These are phyloP conservation scores for Aspergillus bertholletiae DNA, from an alignment of 495 filamentous ascomycete species.

Conservation along the genomic window DNA sequence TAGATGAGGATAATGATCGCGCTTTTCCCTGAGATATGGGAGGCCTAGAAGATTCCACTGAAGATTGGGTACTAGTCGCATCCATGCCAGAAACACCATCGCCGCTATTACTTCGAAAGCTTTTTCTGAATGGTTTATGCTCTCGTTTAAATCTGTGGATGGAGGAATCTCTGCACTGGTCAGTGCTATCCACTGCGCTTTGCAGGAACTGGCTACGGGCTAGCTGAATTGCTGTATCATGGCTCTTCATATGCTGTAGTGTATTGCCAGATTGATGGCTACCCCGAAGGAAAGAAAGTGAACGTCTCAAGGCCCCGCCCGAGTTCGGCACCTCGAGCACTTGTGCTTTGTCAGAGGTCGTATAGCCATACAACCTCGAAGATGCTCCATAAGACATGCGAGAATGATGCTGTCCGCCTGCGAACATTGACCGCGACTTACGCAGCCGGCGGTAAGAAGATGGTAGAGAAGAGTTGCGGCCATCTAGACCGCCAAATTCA, in stretches of 20 bases:
- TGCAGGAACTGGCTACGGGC: conserved; percentile 46
- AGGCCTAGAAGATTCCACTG: conserved; percentile 19
- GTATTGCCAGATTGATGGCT: conserved; percentile 21
- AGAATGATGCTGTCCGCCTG: conserved; percentile 43
- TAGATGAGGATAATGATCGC: conserved; percentile 55
- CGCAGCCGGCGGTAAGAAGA: conserved; percentile 74
- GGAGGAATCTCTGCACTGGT: conserved; percentile 43
- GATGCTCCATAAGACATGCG: conserved; percentile 20
- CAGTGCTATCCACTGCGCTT: conserved; percentile 25
- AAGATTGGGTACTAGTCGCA: conserved; percentile 19
- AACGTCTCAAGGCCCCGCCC: conserved; percentile 42
- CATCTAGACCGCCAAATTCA: conserved; percentile 47
- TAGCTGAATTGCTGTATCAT: conserved; percentile 47
- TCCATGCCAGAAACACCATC: conserved; percentile 38
- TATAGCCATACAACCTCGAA: conserved; percentile 10
- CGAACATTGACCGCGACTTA: conserved; percentile 71
- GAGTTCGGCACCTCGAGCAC: conserved; percentile 15
- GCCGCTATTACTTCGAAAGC: conserved; percentile 50
- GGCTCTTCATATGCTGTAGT: conserved; percentile 30
- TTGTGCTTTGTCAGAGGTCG: conserved; percentile 1
- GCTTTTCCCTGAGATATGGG: conserved; percentile 48
- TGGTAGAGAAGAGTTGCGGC: conserved; percentile 59
- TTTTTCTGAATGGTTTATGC: conserved; percentile 57
- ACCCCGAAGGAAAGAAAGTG: conserved; percentile 59
- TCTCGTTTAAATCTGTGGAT: conserved; percentile 40